Conservation (phyloP, 176 grass and related monocot species). For the Oryza rufipogon region DNA sequence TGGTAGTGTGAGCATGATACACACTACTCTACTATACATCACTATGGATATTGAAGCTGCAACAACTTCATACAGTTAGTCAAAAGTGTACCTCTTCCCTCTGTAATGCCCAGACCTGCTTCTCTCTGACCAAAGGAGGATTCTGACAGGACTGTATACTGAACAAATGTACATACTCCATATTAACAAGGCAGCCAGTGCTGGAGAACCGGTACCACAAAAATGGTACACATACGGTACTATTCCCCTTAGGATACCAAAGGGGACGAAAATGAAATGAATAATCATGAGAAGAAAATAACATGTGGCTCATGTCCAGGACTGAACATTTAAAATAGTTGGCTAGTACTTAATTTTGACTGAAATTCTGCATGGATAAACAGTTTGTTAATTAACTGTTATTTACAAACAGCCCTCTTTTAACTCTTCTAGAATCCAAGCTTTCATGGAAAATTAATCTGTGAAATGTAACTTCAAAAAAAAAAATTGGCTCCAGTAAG, state of each 20-base stretch:
- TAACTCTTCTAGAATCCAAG: not conserved
- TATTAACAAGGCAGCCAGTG: slow-evolving; percentile 32
- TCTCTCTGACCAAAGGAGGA: slow-evolving; percentile 47
- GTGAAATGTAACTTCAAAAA: not conserved
- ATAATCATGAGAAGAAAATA: slow-evolving; percentile 31
- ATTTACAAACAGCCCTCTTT: not conserved
- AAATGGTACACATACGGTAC: slow-evolving; percentile 19
- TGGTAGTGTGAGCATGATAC: slow-evolving; percentile 18
- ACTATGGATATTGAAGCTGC: slow-evolving; percentile 32
- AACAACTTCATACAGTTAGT: slow-evolving; percentile 58
- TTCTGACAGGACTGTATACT: slow-evolving; percentile 39
- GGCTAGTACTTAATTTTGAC: not conserved
- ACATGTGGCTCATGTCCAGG: slow-evolving; percentile 14
- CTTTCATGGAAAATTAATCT: not conserved
- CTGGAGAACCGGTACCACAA: slow-evolving; percentile 37
- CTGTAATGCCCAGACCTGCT: slow-evolving; percentile 53
- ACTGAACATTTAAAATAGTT: slow-evolving; percentile 17
- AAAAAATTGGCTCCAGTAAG: not conserved
- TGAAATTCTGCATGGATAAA: not conserved
- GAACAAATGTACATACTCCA: slow-evolving; percentile 42
- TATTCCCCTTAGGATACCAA: slow-evolving; percentile 35
- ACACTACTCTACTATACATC: slow-evolving; percentile 24
- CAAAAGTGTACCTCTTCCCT: slow-evolving; percentile 53
- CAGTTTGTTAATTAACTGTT: not conserved
- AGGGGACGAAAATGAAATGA: slow-evolving; percentile 16